Evolutionary conservation across 148 eudicot genomes (phyloP).

Genomic region (Nepenthes gracilis): DNA sequence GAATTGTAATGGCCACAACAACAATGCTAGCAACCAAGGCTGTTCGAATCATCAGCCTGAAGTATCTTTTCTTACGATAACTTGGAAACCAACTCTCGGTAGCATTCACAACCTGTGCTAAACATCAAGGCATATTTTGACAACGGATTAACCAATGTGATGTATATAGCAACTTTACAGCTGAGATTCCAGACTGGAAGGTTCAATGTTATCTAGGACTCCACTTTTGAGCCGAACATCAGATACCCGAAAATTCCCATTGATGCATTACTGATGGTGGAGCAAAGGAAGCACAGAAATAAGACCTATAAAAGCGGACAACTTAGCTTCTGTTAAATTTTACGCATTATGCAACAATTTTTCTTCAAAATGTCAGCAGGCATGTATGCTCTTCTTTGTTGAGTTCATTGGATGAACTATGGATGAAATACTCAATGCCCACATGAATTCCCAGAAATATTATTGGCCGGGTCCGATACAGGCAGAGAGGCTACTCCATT

Average conservation of each 20-base stretch:
- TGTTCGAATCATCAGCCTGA: slow-evolving; percentile 20
- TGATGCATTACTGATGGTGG: slow-evolving; percentile 21
- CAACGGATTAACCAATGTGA: slow-evolving; percentile 33
- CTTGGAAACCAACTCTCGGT: slow-evolving; percentile 17
- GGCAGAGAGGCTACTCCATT: too few relatives aligned
- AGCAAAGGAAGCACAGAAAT: slow-evolving; percentile 18
- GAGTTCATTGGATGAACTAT: too few relatives aligned
- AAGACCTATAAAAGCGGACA: slow-evolving; percentile 17
- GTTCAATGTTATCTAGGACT: slow-evolving; percentile 39
- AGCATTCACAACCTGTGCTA: slow-evolving; percentile 18
- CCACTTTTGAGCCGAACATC: slow-evolving; percentile 31
- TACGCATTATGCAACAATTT: too few relatives aligned
- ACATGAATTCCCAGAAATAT: too few relatives aligned
- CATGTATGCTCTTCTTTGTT: too few relatives aligned
- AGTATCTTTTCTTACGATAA: background rate
- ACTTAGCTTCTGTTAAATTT: too few relatives aligned
- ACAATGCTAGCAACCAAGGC: slow-evolving; percentile 22
- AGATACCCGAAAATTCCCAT: slow-evolving; percentile 40
- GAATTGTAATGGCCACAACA: slow-evolving; percentile 26
- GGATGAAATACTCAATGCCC: too few relatives aligned
- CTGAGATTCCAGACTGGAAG: slow-evolving; percentile 23
- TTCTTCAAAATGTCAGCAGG: too few relatives aligned
- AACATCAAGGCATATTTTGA: slow-evolving; percentile 40
- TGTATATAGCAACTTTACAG: slow-evolving; percentile 35
- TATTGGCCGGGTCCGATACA: too few relatives aligned